A percentile compares a stretch with the other conserved stretches of the same genome.
phyloP scores from a whole-genome alignment of 139 green algal species.

The Coccomyxa sp. region DNA sequence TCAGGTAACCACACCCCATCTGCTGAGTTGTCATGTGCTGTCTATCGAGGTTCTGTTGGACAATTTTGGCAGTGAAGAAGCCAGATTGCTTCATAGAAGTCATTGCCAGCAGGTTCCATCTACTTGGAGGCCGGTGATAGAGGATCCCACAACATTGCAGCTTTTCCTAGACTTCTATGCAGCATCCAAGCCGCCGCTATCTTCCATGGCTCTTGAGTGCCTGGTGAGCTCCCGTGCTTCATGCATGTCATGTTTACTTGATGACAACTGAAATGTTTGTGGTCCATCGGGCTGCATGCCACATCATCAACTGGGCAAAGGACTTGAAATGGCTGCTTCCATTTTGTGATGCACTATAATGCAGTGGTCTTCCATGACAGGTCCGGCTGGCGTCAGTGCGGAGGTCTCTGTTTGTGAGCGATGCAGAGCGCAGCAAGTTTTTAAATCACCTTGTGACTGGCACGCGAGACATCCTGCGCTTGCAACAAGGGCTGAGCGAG shows the following conservation, averaged over 20 bases:
- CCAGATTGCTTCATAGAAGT: too few species aligned
- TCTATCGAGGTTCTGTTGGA: too few species aligned
- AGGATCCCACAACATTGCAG: conserved; percentile 82
- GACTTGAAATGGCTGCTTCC: too few species aligned
- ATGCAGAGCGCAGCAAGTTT: conserved; percentile 82
- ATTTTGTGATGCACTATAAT: not conserved
- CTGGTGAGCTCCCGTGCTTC: conserved; percentile 42
- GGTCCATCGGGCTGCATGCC: not conserved
- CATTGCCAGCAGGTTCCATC: conserved; percentile 64
- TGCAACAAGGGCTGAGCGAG: conserved; percentile 68
- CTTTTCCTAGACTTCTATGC: conserved; percentile 91
- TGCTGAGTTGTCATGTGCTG: too few species aligned
- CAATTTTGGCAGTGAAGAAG: too few species aligned
- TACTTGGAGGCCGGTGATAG: conserved; percentile 73
- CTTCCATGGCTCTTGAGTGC: conserved; percentile 71
- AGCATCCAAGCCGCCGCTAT: conserved; percentile 72
- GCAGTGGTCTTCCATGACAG: conserved; percentile 12
- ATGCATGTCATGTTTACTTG: not conserved
- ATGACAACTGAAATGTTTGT: not conserved
- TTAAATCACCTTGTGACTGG: conserved; percentile 61
- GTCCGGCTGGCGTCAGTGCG: conserved; percentile 87
- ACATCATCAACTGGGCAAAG: not conserved
- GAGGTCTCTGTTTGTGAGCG: conserved; percentile 83
- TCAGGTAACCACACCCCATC: conserved; percentile 52
- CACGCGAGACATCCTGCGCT: conserved; percentile 62